These are phyloP conservation scores for Pugionium dolabratum DNA, from an alignment of 345 rosid genomes.

Conservation along the genomic window DNA sequence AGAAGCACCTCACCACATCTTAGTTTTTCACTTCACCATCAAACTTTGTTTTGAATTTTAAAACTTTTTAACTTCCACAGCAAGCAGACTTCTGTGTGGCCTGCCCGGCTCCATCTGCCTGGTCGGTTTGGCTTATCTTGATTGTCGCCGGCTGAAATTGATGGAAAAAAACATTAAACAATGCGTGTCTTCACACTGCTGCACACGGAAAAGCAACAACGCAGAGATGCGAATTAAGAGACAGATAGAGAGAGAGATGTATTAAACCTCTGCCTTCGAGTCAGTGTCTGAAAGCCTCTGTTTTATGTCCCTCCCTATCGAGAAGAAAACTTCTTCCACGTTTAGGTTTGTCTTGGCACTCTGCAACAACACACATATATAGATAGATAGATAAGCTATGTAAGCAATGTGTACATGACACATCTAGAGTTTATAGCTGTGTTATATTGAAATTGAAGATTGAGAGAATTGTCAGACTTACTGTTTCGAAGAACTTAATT, in stretches of 20 bases:
- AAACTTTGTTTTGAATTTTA: constrained; percentile 4
- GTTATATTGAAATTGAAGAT: constrained; percentile 10
- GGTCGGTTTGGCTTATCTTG: constrained; percentile 44
- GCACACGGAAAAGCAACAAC: background rate
- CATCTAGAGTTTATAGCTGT: background rate
- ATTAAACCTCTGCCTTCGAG: constrained; percentile 66
- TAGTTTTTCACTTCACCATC: constrained; percentile 21
- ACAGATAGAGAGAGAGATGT: background rate
- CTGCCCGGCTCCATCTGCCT: constrained; percentile 41
- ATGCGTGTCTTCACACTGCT: background rate
- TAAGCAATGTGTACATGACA: constrained; percentile 16
- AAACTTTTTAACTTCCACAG: constrained; percentile 35
- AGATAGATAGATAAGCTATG: background rate
- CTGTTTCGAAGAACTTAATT: constrained; percentile 94
- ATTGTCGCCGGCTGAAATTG: constrained; percentile 40
- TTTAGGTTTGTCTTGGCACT: constrained; percentile 97
- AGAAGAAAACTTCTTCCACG: constrained; percentile 94
- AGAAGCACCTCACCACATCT: constrained; percentile 34
- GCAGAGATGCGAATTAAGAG: constrained; percentile 14
- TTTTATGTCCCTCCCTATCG: constrained; percentile 89
- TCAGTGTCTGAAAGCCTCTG: constrained; percentile 88
- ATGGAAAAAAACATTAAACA: background rate
- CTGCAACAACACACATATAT: constrained; percentile 44
- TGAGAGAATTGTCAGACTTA: constrained; percentile 41
- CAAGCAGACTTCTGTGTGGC: constrained; percentile 47